These are phyloP conservation scores for Colletotrichum melonis DNA, from an alignment of 2,329 filamentous ascomycete genomes.

Conservation along the genomic window DNA sequence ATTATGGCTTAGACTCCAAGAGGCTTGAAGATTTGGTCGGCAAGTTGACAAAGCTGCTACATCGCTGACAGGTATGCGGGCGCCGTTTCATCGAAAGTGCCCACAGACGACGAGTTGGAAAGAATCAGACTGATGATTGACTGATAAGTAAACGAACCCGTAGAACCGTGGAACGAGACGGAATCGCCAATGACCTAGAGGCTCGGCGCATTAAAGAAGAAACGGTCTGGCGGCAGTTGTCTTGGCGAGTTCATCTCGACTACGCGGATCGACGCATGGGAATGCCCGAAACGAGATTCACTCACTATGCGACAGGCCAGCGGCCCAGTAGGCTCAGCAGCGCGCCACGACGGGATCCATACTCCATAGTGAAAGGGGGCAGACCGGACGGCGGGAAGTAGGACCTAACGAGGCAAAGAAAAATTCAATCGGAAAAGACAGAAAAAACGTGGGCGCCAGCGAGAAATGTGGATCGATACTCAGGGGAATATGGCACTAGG, in stretches of 20 bases:
- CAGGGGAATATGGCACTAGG: conserved; percentile 21
- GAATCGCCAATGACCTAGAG: neutral
- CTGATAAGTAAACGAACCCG: neutral
- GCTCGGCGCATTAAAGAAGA: conserved; percentile 27
- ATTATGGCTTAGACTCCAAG: too few species aligned
- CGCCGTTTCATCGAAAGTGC: conserved; percentile 29
- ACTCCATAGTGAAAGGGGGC: neutral
- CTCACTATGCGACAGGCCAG: neutral
- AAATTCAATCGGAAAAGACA: neutral
- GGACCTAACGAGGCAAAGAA: neutral
- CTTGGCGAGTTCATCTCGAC: conserved; percentile 31
- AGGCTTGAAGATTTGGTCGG: too few species aligned
- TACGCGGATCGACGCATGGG: conserved; percentile 25
- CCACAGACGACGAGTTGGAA: conserved; percentile 12
- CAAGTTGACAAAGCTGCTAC: neutral
- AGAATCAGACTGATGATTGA: too few species aligned
- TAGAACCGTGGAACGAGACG: neutral
- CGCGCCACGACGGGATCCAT: neutral
- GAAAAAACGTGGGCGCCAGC: conserved; percentile 16
- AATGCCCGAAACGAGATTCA: conserved; percentile 18
- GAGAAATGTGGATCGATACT: conserved; percentile 18
- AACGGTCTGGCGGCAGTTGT: conserved; percentile 17
- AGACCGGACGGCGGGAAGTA: neutral
- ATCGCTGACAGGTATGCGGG: conserved; percentile 12
- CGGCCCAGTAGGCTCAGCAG: neutral